Percentiles rank a stretch among this genome's conserved stretches.
These are phyloP conservation scores for Discostella stelligeroides DNA, from an alignment of 108 stramenopile genomes.

Conservation along the genomic window DNA sequence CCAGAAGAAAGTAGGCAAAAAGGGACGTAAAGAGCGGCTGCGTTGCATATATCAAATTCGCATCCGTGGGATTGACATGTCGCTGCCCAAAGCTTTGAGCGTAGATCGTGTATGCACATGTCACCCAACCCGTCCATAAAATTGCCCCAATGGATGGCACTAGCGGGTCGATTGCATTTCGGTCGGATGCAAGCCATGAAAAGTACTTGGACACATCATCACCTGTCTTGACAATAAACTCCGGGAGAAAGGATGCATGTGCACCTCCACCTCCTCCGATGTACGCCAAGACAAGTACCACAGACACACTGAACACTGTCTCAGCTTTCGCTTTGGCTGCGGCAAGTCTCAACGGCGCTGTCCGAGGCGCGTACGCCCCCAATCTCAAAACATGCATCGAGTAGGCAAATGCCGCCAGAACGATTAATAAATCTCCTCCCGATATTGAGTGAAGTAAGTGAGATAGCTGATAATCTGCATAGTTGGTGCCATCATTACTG, in stretches of 20 bases:
- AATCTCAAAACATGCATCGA: constrained; percentile 84
- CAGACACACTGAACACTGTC: constrained; percentile 52
- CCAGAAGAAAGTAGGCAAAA: constrained; percentile 73
- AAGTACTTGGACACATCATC: constrained; percentile 59
- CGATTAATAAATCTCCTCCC: constrained; percentile 70
- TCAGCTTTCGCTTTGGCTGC: constrained; percentile 77
- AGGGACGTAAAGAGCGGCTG: constrained; percentile 85
- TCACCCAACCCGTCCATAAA: constrained; percentile 82
- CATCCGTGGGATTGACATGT: constrained; percentile 67
- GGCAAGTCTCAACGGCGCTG: constrained; percentile 71
- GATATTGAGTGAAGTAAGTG: constrained; percentile 15
- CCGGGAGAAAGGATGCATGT: constrained; percentile 17
- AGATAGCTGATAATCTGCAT: not conserved
- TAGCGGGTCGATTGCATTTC: constrained; percentile 18
- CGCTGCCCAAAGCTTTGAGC: constrained; percentile 87
- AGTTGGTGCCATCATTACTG: not conserved
- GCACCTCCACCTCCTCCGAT: not conserved
- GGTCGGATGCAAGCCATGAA: constrained; percentile 13
- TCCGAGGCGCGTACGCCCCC: constrained; percentile 63
- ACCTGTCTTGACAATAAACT: constrained; percentile 45
- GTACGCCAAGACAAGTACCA: constrained; percentile 31
- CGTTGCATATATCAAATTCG: constrained; percentile 85
- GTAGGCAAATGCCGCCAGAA: constrained; percentile 77
- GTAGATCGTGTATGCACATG: constrained; percentile 83
- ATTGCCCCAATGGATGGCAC: constrained; percentile 58